Evolutionary conservation across 805 yeast genomes (phyloP).

Genomic region (Metschnikowia reukaufii): DNA sequence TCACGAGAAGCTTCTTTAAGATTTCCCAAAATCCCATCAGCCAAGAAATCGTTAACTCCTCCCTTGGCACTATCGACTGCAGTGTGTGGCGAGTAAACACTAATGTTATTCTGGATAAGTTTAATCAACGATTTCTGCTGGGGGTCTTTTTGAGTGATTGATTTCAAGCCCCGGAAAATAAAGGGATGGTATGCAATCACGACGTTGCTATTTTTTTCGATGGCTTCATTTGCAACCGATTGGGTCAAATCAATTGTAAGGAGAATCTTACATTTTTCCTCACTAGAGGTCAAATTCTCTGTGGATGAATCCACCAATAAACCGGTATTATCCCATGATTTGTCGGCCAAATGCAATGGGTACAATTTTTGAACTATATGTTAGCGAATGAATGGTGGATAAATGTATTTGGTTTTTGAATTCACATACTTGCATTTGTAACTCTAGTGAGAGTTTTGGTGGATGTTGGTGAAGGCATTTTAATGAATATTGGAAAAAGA

Average conservation of each 20-base stretch:
- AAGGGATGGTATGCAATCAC: constrained; percentile 91
- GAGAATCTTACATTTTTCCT: constrained; percentile 41
- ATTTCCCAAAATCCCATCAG: constrained; percentile 48
- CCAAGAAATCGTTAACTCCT: constrained; percentile 96
- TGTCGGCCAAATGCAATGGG: constrained; percentile 80
- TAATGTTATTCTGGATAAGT: constrained; percentile 72
- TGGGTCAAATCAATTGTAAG: constrained; percentile 85
- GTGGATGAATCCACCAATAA: constrained; percentile 67
- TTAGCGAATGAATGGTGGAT: constrained; percentile 14
- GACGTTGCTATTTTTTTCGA: constrained; percentile 50
- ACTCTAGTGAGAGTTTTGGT: constrained; percentile 45
- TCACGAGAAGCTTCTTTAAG: constrained; percentile 27
- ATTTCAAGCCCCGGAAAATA: constrained; percentile 83
- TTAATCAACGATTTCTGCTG: constrained; percentile 78
- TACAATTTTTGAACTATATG: constrained; percentile 65
- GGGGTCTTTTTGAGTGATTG: constrained; percentile 60
- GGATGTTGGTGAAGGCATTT: constrained; percentile 30
- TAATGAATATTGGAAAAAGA: background rate
- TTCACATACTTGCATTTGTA: constrained; percentile 38
- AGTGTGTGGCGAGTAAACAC: constrained; percentile 95
- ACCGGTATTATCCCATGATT: constrained; percentile 95
- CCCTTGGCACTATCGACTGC: constrained; percentile 88
- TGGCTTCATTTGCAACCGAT: constrained; percentile 83
- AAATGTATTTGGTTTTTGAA: background rate
- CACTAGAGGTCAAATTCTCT: constrained; percentile 4